These are phyloP conservation scores for Colletotrichum graminicola DNA, from an alignment of 2,329 filamentous ascomycete genomes.

Conservation along the genomic window DNA sequence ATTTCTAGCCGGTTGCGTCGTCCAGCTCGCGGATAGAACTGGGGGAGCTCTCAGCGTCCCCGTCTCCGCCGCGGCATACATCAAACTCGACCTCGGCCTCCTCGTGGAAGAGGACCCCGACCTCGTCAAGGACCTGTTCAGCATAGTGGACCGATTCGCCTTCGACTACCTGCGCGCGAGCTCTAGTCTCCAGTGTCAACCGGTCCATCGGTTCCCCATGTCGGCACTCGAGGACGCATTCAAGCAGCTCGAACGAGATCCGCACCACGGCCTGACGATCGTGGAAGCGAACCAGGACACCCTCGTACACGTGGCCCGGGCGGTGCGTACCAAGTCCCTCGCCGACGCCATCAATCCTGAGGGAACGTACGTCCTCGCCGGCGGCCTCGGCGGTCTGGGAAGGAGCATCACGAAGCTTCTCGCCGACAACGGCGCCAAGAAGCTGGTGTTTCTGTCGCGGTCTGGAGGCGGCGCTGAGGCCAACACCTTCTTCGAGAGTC, in stretches of 20 bases:
- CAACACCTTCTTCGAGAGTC: conserved; percentile 49
- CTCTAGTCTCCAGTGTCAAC: conserved; percentile 12
- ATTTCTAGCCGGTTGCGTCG: conserved; percentile 49
- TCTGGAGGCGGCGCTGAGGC: conserved; percentile 53
- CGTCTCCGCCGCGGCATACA: conserved; percentile 42
- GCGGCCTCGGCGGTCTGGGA: conserved; percentile 70
- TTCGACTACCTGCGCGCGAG: background rate
- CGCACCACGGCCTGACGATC: conserved; percentile 24
- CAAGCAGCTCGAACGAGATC: conserved; percentile 43
- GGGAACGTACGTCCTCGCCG: conserved; percentile 66
- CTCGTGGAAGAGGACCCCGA: conserved; percentile 50
- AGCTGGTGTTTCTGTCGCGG: conserved; percentile 67
- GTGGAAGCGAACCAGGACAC: conserved; percentile 28
- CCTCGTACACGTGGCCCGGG: conserved; percentile 45
- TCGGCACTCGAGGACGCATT: conserved; percentile 47
- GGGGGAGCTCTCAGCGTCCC: conserved; percentile 38
- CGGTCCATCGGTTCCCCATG: conserved; percentile 39
- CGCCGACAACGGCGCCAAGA: conserved; percentile 61
- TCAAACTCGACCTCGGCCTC: conserved; percentile 51
- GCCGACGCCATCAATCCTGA: conserved; percentile 50
- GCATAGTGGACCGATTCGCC: conserved; percentile 39
- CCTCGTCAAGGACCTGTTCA: conserved; percentile 49
- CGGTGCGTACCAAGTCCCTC: conserved; percentile 46
- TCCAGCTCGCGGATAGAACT: conserved; percentile 49
- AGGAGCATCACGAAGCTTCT: conserved; percentile 65